Base-by-base conservation (phyloP, 2,329 filamentous ascomycete species). In the Paecilomyces dactylethromorphus region DNA sequence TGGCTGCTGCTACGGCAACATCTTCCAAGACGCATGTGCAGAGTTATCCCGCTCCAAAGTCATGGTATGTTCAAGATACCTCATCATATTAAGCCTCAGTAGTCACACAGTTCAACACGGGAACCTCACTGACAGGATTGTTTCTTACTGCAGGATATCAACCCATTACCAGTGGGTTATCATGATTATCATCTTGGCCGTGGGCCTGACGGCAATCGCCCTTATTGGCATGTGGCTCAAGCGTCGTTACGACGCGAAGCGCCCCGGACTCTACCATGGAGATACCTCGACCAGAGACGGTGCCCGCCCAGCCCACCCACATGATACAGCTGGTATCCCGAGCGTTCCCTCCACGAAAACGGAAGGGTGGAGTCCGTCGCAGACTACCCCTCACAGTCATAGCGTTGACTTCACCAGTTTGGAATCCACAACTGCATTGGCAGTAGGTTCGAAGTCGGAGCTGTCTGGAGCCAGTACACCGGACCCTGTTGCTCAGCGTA, bases 91-190 rank as follows among this genome's bases (percentile, higher is more conserved):
- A 8, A 2, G 2, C 18, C 4, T 39, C 35, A 39, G 18, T 7
- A 15, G 35, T 15, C 35, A 5, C 35, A 11, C 15, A 10, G 8
- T 18, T 18, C 7, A n/a, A 2, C n/a, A 45, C 18, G 5, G 5
- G 50, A 10, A n/a, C 15, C 21, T 22, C 50, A n/a, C 52, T 53
- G 29, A 54, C 53, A 18, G 26, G 1, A 29, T 53, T 10, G 21
- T 29, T 52, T 24, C 39, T 55, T 55, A 22, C 22, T 32, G 49
- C 61, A 91, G 89, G 88, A 76, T 90, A 55, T 80, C 82, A 7
- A 81, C 78, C 29, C 90, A 93, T 73, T 91, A 84, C 79, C 82
- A 86, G 77, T 96, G 90, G 90, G 84, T 95, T 53, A 81, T 93
- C 62, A 91, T 94, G 82, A 80, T 94, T 56, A 86, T 91, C 63